A percentile compares a stretch with the other conserved stretches of the same genome.
These are phyloP conservation scores for Bonia amplexicaulis DNA, from an alignment of 176 grass and related monocot genomes.

Conservation along the genomic window DNA sequence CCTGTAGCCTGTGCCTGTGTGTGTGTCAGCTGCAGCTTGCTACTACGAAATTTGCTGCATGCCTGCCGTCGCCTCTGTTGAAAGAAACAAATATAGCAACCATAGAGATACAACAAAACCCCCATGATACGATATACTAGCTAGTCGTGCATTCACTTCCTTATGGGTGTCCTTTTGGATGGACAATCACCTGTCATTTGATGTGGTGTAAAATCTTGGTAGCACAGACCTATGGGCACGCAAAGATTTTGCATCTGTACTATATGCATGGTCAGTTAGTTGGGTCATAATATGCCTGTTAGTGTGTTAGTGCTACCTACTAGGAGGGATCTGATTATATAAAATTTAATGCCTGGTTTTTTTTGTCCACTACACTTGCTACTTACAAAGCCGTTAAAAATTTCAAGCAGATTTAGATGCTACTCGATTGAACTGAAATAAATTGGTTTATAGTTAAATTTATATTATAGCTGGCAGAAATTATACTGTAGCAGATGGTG, in stretches of 20 bases:
- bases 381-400: background rate
- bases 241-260: background rate
- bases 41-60: background rate
- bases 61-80: background rate
- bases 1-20: background rate
- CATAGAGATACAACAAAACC: background rate
- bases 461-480: no score
- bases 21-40: background rate
- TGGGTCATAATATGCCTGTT: background rate
- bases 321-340: background rate
- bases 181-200: background rate
- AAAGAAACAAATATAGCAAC: constrained; percentile 6
- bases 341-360: background rate
- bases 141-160: background rate
- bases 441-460: no score
- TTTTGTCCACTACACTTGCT: background rate
- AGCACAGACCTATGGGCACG: background rate
- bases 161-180: background rate
- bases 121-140: background rate
- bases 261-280: background rate
- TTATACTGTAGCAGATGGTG: no score
- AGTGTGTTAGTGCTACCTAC: background rate
- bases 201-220: background rate
- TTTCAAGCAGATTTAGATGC: background rate
- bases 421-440: no score